These are phyloP conservation scores for Protomyces macrosporus DNA, from an alignment of 1,139 yeast genomes.

Conservation along the genomic window DNA sequence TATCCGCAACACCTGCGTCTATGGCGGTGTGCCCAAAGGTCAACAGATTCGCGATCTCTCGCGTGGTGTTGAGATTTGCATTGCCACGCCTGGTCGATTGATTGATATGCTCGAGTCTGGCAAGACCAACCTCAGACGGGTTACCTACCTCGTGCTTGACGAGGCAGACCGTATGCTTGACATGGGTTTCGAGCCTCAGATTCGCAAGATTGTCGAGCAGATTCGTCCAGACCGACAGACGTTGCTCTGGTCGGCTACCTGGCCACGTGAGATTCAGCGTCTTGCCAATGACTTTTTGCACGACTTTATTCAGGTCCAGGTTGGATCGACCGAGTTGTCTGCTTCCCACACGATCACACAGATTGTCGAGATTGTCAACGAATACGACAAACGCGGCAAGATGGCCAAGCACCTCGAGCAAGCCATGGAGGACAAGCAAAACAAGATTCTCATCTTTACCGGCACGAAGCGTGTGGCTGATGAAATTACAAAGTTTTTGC, in stretches of 20 bases:
- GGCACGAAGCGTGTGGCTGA: conserved; percentile 98
- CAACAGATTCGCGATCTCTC: conserved; percentile 92
- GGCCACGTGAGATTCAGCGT: conserved; percentile 97
- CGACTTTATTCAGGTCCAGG: conserved; percentile 91
- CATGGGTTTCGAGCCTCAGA: conserved; percentile 97
- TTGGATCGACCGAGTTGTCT: conserved; percentile 91
- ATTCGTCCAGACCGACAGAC: conserved; percentile 98
- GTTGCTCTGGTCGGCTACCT: conserved; percentile 98
- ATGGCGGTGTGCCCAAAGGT: conserved; percentile 99
- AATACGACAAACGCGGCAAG: conserved; percentile 91
- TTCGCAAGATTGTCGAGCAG: conserved; percentile 89
- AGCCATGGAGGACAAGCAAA: conserved; percentile 70
- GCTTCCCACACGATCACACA: conserved; percentile 97
- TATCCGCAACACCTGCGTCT: conserved; percentile 94
- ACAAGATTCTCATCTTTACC: conserved; percentile 81
- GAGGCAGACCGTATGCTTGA: conserved; percentile 84
- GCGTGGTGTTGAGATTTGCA: conserved; percentile 90
- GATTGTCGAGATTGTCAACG: conserved; percentile 82
- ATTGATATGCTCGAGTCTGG: conserved; percentile 95
- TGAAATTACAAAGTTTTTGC: conserved; percentile 81
- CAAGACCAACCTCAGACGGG: conserved; percentile 91
- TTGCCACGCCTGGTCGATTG: conserved; percentile 97
- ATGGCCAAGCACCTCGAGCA: conserved; percentile 75
- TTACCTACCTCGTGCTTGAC: conserved; percentile 91
- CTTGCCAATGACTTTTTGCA: conserved; percentile 84